Evolutionary conservation across 2,329 filamentous ascomycete genomes (phyloP), one percentile per base, ranked within the genome.

Genomic region (Fusarium sp.): DNA sequence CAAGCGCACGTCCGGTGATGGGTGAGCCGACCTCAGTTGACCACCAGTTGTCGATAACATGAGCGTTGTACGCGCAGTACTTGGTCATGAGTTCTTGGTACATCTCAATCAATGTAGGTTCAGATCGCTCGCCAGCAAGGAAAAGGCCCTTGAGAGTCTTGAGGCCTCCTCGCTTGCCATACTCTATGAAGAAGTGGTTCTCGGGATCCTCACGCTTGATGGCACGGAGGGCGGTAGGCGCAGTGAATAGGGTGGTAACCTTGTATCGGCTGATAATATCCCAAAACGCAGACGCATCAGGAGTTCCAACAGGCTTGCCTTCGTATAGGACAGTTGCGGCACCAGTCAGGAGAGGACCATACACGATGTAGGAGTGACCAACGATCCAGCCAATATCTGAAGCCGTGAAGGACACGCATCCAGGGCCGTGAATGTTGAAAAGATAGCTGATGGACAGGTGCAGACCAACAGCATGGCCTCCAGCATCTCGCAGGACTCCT

Each of bases 291-390:
- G 94, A 93, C 1, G 95, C 93, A 77, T 98, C 92, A 0, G 95
- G 95, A 0, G 95, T 98, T 6, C 95, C 95, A 14, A 98, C 88
- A 0, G 95, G 95, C 76, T 98, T 98, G n/a, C 95, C 96, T 84
- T 98, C 95, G 81, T 95, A 98, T 0, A 98, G 86, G 1, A 98
- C 90, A 0, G 95, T 97, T 1, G 95, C 92, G 2, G 95, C 95
- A 6, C 95, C 95, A 1, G 93, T 91, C 2, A 98, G 89, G 7
- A 98, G 89, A 14, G 95, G 95, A 5, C 91, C 95, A 80, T 98
- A 98, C 14, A 98, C 86, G 72, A 98, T 98, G 81, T 97, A 98
- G 7, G 91, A 93, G 80, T 95, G 83, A 18, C 83, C 83, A 11
- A 84, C 83, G 7, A 85, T 94, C 96, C 95, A 98, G 35, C 95